A percentile compares a stretch with the other conserved stretches of the same genome.
phyloP scores from a whole-genome alignment of 805 yeast genomes.

The Wickerhamiella vanderwaltii region DNA sequence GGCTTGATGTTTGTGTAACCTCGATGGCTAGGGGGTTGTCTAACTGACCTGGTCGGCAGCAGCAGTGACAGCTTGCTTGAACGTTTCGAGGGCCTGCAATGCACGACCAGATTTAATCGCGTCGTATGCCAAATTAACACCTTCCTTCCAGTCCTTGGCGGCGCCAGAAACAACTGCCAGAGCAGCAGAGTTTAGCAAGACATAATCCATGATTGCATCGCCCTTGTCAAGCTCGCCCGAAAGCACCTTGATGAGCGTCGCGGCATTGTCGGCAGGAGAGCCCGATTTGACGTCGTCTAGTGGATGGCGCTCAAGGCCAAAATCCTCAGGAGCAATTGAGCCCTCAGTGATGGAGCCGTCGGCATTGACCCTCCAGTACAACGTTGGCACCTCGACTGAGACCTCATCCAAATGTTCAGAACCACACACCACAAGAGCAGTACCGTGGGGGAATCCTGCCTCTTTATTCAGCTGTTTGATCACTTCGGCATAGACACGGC shows the following conservation, averaged over 20 bases:
- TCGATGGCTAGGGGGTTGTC: no score
- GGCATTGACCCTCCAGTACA: slow-evolving; percentile 59
- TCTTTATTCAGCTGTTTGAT: slow-evolving; percentile 48
- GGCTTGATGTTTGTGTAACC: no score
- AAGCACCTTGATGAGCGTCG: slow-evolving; percentile 37
- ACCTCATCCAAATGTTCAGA: slow-evolving; percentile 86
- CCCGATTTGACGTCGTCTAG: slow-evolving; percentile 63
- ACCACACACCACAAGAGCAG: slow-evolving; percentile 86
- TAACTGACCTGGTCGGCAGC: no score
- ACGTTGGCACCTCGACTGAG: slow-evolving; percentile 74
- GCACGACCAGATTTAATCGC: slow-evolving; percentile 64
- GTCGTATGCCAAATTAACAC: slow-evolving; percentile 59
- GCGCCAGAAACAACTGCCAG: slow-evolving; percentile 66
- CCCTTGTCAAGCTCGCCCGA: slow-evolving; percentile 32
- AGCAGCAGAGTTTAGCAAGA: slow-evolving; percentile 81
- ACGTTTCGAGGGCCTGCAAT: slow-evolving; percentile 36
- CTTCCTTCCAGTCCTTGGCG: slow-evolving; percentile 59
- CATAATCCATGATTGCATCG: slow-evolving; percentile 71
- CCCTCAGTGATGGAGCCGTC: slow-evolving; percentile 26
- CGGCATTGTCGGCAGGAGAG: slow-evolving; percentile 79
- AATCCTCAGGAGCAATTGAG: slow-evolving; percentile 49
- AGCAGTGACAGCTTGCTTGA: slow-evolving; percentile 1
- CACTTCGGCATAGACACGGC: slow-evolving; percentile 74
- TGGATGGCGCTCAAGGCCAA: slow-evolving; percentile 65
- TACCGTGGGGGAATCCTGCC: slow-evolving; percentile 31